Percentiles rank a stretch among this genome's conserved stretches.
Conservation (phyloP, 2,329 filamentous ascomycete genomes). For the Colletotrichum chrysophilum region DNA sequence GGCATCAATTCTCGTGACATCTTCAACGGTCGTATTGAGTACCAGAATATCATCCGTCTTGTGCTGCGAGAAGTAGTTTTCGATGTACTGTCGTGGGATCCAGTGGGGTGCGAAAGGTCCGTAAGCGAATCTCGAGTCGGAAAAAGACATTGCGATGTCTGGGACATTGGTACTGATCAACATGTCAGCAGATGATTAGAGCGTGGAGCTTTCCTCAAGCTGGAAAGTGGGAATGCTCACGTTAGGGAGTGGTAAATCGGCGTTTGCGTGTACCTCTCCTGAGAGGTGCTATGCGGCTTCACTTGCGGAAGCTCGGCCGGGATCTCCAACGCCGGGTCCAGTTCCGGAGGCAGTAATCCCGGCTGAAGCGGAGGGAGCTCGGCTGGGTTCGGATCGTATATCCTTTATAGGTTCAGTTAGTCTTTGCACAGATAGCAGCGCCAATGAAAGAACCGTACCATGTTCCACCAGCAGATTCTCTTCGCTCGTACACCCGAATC, state of each 20-base stretch:
- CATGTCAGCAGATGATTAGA: neutral
- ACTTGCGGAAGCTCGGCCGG: slow-evolving; percentile 45
- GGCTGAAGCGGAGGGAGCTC: slow-evolving; percentile 39
- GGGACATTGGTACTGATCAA: slow-evolving; percentile 57
- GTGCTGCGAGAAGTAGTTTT: slow-evolving; percentile 59
- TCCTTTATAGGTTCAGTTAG: slow-evolving; percentile 39
- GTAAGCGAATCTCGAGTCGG: slow-evolving; percentile 56
- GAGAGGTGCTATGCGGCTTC: slow-evolving; percentile 40
- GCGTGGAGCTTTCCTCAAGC: accelerated
- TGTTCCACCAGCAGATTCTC: slow-evolving; percentile 49
- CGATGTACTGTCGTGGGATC: slow-evolving; percentile 59
- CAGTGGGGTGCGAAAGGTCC: slow-evolving; percentile 62
- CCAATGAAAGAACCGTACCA: slow-evolving; percentile 35
- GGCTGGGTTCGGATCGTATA: slow-evolving; percentile 52
- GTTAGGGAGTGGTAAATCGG: slow-evolving; percentile 58
- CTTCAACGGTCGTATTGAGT: slow-evolving; percentile 58
- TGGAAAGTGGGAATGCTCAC: slow-evolving; percentile 28
- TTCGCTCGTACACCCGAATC: slow-evolving; percentile 47
- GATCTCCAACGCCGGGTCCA: slow-evolving; percentile 50
- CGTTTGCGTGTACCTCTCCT: slow-evolving; percentile 51
- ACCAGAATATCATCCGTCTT: slow-evolving; percentile 49
- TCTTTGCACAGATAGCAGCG: neutral
- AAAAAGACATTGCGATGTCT: slow-evolving; percentile 61
- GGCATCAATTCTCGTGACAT: slow-evolving; percentile 40
- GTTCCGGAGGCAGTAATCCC: slow-evolving; percentile 46